phyloP scores from a whole-genome alignment of 176 grass and related monocot genomes.

The Avena atlantica region DNA sequence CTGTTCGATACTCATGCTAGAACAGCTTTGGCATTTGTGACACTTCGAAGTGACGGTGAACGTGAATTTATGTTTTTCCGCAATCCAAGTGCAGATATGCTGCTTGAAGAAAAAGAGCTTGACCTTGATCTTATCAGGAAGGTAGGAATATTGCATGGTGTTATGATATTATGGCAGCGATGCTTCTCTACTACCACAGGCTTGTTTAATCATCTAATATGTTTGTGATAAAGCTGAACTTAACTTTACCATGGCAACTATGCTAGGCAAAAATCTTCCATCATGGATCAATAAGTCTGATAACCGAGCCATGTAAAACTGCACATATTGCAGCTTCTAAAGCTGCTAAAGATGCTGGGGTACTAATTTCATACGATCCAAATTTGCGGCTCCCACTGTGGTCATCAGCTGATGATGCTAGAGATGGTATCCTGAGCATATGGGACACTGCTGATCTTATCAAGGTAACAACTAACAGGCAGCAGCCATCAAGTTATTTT shows the following conservation, averaged over 20 bases:
- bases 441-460: slow-evolving; percentile 93
- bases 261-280: slow-evolving; percentile 94
- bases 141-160: slow-evolving; percentile 50
- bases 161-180: slow-evolving; percentile 19
- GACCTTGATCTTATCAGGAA: slow-evolving; percentile 86
- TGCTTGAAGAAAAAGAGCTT: slow-evolving; percentile 92
- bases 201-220: slow-evolving; percentile 37
- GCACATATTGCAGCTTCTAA: slow-evolving; percentile 86
- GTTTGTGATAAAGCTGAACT: slow-evolving; percentile 25
- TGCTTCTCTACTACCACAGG: neutral
- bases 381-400: slow-evolving; percentile 96
- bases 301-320: slow-evolving; percentile 95
- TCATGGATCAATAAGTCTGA: slow-evolving; percentile 97
- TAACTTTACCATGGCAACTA: slow-evolving; percentile 42
- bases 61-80: slow-evolving; percentile 99
- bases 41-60: slow-evolving; percentile 84
- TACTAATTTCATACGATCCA: slow-evolving; percentile 91
- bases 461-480: slow-evolving; percentile 60
- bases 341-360: slow-evolving; percentile 89
- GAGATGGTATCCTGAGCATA: slow-evolving; percentile 93
- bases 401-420: slow-evolving; percentile 84
- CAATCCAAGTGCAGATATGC: slow-evolving; percentile 99
- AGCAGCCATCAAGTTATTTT: slow-evolving; percentile 11
- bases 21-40: slow-evolving; percentile 99
- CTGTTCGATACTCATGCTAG: slow-evolving; percentile 88